Evolutionary conservation across 139 green algal species (phyloP), one percentile per base, ranked within the genome.

Genomic region (Eudorina sp.): DNA sequence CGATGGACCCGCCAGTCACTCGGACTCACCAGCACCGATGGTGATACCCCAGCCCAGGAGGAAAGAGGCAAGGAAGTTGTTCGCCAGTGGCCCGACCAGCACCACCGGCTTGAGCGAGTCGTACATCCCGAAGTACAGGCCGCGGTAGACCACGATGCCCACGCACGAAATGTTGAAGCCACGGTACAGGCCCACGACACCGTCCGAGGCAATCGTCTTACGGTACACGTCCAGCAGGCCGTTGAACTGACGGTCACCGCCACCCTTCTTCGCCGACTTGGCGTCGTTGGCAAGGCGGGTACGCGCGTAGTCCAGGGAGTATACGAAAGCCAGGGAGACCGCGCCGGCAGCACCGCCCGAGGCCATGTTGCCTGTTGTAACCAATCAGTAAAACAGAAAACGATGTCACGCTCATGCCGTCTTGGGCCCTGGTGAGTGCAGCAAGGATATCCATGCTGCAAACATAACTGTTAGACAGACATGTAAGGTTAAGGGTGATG

Each of bases 81-180:
- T 80, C 23, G 85, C 87, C 68, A 93, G 81, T 66, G 62, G 31
- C 53, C 90, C 92, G 41, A 88, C 91, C 78, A 93, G 90, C 64
- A 98, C 95, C 86, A 97, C 95, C 29, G 96, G 96, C 94, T 99
- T 99, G 81, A 96, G 92, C 43, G 97, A 98, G 92, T 99, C 98
- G 94, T 99, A 99, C 90, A 99, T 95, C 76, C 98, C 98, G 90
- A 99, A 99, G 96, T 99, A 99, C 29, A 98, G 94, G 75, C 97
- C 98, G 70, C 98, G 95, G 97, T 99, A 99, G 85, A 99, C 97
- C 53, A 99, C 96, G 86, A 99, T 99, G 84, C 98, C 98, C 88
- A 99, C 96, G 66, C 99, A 97, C 5, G 96, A 99, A 55, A 99
- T 98, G 77, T 76, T 86, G 78, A 95, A 95, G 77, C 93, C 93